These are phyloP conservation scores for Porogramme epimiltina DNA, from an alignment of 1,284 basidiomycete species.

Conservation along the genomic window DNA sequence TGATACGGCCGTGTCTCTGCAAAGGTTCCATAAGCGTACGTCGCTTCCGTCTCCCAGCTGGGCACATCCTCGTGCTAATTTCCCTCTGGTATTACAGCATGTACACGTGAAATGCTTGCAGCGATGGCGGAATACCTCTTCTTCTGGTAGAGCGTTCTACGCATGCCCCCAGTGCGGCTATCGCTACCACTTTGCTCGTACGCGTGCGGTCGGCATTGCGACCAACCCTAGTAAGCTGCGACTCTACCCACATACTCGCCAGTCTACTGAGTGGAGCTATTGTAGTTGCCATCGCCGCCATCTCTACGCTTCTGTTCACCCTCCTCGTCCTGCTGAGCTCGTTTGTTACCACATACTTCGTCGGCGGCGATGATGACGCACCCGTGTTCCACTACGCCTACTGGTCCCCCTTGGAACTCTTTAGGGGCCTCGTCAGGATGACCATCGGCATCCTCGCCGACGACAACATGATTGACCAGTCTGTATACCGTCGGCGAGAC, in stretches of 20 bases:
- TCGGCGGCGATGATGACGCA: slow-evolving; percentile 40
- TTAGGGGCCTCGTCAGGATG: slow-evolving; percentile 63
- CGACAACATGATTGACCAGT: slow-evolving; percentile 45
- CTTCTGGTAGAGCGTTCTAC: slow-evolving; percentile 65
- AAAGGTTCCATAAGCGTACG: slow-evolving; percentile 78
- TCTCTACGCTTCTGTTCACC: slow-evolving; percentile 69
- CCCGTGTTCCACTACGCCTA: slow-evolving; percentile 48
- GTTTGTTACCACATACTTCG: slow-evolving; percentile 67
- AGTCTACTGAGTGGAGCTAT: background rate
- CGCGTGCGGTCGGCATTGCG: slow-evolving; percentile 66
- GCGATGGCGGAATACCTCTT: slow-evolving; percentile 65
- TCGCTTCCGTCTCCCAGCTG: slow-evolving; percentile 10
- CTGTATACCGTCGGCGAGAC: slow-evolving; percentile 24
- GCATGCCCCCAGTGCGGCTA: slow-evolving; percentile 78
- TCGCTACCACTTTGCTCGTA: slow-evolving; percentile 71
- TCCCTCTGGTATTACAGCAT: slow-evolving; percentile 44
- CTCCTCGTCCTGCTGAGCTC: slow-evolving; percentile 70
- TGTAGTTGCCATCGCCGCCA: slow-evolving; percentile 63
- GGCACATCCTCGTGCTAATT: background rate
- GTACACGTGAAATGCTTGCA: slow-evolving; percentile 79
- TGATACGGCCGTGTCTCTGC: slow-evolving; percentile 79
- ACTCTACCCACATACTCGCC: no score
- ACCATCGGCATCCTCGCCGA: slow-evolving; percentile 67
- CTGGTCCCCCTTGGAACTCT: slow-evolving; percentile 57
- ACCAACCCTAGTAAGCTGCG: slow-evolving; percentile 60